Conservation (phyloP, 1,139 yeast species). For the Saccharomyces hybrid region DNA sequence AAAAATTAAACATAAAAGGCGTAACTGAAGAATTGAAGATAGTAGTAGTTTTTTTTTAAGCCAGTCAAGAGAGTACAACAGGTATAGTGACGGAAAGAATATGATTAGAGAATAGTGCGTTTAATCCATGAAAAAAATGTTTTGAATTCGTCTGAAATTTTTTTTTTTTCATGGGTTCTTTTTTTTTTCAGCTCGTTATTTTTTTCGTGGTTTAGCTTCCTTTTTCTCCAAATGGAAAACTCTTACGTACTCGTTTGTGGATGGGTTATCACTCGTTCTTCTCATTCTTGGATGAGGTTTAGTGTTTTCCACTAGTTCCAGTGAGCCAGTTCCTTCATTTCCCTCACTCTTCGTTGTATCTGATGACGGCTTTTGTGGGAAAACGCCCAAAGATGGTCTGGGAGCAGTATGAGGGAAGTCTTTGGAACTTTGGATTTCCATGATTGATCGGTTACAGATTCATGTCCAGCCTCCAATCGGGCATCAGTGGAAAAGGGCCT, state of each 20-base stretch:
- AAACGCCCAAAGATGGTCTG: not conserved
- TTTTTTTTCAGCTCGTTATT: not conserved
- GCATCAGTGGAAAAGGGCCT: not conserved
- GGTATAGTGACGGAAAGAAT: not conserved
- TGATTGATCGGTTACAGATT: not conserved
- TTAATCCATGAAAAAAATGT: not conserved
- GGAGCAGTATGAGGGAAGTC: not conserved
- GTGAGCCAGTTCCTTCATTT: not conserved
- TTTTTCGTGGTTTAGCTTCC: not conserved
- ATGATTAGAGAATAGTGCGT: not conserved
- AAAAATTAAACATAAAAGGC: not conserved
- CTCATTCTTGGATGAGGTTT: slow-evolving; percentile 30
- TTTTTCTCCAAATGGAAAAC: slow-evolving; percentile 26
- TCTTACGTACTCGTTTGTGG: slow-evolving; percentile 26
- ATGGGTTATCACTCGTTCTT: slow-evolving; percentile 26
- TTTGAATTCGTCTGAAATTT: too few relatives aligned
- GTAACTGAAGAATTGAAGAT: not conserved
- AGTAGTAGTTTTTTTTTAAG: not conserved
- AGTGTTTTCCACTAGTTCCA: slow-evolving; percentile 25
- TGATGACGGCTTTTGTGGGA: not conserved
- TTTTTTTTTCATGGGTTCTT: not conserved
- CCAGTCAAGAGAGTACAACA: not conserved
- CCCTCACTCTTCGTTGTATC: not conserved
- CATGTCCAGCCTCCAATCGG: not conserved
- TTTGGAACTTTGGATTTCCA: not conserved